Base-by-base conservation (phyloP, 2,329 filamentous ascomycete genomes). In the Fusarium sp. region DNA sequence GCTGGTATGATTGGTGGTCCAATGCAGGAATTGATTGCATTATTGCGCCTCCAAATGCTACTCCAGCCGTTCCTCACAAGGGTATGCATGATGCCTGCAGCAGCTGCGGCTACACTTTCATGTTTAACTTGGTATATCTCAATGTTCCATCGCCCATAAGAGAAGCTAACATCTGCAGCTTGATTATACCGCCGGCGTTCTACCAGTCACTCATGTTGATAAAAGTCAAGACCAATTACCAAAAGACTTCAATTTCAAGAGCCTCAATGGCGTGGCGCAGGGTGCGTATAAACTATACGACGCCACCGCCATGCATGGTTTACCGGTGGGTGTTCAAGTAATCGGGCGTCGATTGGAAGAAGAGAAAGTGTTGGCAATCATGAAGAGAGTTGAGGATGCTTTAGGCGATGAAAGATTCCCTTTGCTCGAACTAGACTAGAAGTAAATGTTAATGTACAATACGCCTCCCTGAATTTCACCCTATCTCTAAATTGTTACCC, bases 271-370 rank as follows among this genome's bases (percentile, higher is more conserved):
- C 5, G 89, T 98, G 11, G 93, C 94, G 0, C 85, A 86, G 61
- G 94, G 94, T 4, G 94, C 93, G 0, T 97, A 96, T 79, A 94
- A 92, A 80, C 86, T 94, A 73, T 98, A 98, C 78, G 89, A 98
- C 78, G 90, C 93, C 0, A 81, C 84, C 16, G 89, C 88, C 62
- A 98, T 98, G 94, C 91, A 93, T 48, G 94, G 94, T 1, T 82
- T 98, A 42, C 95, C 95, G 0, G 93, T 97, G 1, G 94, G 89
- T 0, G 90, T 98, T 10, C 94, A 97, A 79, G 85, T 97, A 25
- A 90, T 97, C 0, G 94, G 94, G 1, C 85, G 91, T 44, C 85
- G 94, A 37, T 81, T 97, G 74, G 91, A 96, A 77, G 94, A 97
- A 79, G 94, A 97, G 81, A 96, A 95, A 82, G 93, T 97, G 0